Conservation (phyloP, 305 asterid species). For the Andrographis paniculata region DNA sequence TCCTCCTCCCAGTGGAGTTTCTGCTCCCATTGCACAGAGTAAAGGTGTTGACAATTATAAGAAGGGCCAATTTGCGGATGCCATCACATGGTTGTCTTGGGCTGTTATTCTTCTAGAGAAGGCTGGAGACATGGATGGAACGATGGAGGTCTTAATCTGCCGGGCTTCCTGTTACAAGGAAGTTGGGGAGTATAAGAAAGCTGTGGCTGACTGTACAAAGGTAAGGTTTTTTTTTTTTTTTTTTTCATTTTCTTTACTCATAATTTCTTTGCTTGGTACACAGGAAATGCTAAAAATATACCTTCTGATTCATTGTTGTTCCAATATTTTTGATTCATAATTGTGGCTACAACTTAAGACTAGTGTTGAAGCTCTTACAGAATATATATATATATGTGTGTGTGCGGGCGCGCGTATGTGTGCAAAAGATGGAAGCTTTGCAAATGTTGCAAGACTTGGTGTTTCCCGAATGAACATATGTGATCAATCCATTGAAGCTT, state of each 20-base stretch:
- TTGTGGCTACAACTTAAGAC: no score
- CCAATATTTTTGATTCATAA: no score
- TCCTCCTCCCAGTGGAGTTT: constrained; percentile 80
- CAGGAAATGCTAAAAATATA: no score
- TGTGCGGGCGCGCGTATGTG: no score
- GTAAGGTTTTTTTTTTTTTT: constrained; percentile 23
- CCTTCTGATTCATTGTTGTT: no score
- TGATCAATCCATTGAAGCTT: no score
- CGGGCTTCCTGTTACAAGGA: constrained; percentile 91
- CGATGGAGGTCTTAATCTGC: constrained; percentile 54
- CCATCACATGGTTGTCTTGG: constrained; percentile 96
- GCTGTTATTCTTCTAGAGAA: constrained; percentile 67
- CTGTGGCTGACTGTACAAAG: constrained; percentile 95
- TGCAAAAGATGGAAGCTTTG: no score
- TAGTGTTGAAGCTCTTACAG: no score
- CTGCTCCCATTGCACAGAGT: constrained; percentile 60
- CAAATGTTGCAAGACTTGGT: no score
- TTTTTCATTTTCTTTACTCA: no score
- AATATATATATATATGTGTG: no score
- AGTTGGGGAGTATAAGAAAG: constrained; percentile 96
- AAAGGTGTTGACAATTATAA: constrained; percentile 84
- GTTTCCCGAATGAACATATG: no score
- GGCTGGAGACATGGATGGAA: constrained; percentile 45
- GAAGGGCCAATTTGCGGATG: constrained; percentile 92
- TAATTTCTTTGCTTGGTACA: background rate